These are phyloP conservation scores for Dictyostelium firmibasis DNA, from an alignment of 78 protist genomes.

Conservation along the genomic window DNA sequence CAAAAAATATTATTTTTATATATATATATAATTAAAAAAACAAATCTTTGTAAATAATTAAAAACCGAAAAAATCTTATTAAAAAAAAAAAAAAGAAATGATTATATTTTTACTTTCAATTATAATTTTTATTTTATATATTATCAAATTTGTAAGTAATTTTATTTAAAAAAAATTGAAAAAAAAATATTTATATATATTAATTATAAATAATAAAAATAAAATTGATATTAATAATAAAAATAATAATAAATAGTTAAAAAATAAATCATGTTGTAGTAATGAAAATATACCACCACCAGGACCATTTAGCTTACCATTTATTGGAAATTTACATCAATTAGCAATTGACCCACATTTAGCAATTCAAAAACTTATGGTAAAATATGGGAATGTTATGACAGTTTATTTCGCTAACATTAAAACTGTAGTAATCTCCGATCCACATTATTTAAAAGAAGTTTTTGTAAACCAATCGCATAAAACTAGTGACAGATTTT, in stretches of 20 bases:
- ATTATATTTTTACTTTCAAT: neutral
- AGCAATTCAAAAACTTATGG: conserved; percentile 1
- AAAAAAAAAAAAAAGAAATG: neutral
- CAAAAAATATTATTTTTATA: neutral
- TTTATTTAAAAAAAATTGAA: neutral
- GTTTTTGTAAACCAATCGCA: conserved; percentile 54
- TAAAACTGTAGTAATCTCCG: conserved; percentile 8
- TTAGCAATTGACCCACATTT: conserved; percentile 34
- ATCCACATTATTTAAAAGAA: conserved; percentile 48
- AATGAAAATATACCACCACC: conserved; percentile 17
- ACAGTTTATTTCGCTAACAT: conserved; percentile 31
- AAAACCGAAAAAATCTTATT: neutral
- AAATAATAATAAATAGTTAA: neutral
- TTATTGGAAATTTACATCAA: conserved; percentile 26
- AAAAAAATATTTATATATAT: too few species aligned
- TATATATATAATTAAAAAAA: too few species aligned
- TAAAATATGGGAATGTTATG: conserved; percentile 48
- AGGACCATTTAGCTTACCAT: conserved; percentile 42
- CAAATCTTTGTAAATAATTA: neutral
- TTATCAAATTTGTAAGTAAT: neutral
- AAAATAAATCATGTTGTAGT: neutral
- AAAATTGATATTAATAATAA: neutral
- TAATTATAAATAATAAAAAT: neutral
- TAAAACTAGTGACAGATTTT: conserved; percentile 17
- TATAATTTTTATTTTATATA: neutral